Evolutionary conservation across 164 flowering plant genomes (phyloP), one percentile per base, ranked within the genome.

Genomic region (Protea cynaroides): DNA sequence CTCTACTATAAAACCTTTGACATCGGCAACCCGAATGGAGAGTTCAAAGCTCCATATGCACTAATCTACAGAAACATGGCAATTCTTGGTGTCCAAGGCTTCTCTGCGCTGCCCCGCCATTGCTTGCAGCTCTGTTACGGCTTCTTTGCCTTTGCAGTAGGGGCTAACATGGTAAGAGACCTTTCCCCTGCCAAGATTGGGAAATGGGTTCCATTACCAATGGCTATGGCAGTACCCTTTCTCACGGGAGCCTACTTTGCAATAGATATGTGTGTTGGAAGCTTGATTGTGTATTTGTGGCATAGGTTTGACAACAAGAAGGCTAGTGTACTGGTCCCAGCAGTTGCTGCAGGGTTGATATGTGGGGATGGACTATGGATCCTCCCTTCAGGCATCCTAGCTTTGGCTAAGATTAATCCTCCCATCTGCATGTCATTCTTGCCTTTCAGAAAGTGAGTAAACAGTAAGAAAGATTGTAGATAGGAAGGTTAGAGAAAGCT

Each of bases 201-300:
- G 61, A 82, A 74, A 49, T 82, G 4, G 78, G 70, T 84, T 68
- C 91, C 91, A 0, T 69, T 84, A 13, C 91, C 91, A 0, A 82
- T 81, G 84, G 83, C 74, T 17, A 81, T 86, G 88, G 90, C 81
- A 0, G 71, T 75, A 52, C 91, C 91, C 0, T 84, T 86, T 56
- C 74, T 86, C 11, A 81, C 82, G 8, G 88, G 91, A 11, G 86
- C 78, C 0, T 84, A 76, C 59, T 79, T 83, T 34, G 77, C 83
- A 0, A 78, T 84, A 22, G 89, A 83, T 29, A 93, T 93, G 98
- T 86, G 94, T 43, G 57, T 90, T 46, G 98, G 98, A 63, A 90
- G 87, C 67, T 64, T 82, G 77, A 49, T 83, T 19, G 89, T 84
- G 66, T 84, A 77, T 66, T 62, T 74, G 17, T 82, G 80, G 87